Evolutionary conservation across 2,329 filamentous ascomycete genomes (phyloP), one percentile per base, ranked within the genome.

Genomic region (Cyanodermella asteris): DNA sequence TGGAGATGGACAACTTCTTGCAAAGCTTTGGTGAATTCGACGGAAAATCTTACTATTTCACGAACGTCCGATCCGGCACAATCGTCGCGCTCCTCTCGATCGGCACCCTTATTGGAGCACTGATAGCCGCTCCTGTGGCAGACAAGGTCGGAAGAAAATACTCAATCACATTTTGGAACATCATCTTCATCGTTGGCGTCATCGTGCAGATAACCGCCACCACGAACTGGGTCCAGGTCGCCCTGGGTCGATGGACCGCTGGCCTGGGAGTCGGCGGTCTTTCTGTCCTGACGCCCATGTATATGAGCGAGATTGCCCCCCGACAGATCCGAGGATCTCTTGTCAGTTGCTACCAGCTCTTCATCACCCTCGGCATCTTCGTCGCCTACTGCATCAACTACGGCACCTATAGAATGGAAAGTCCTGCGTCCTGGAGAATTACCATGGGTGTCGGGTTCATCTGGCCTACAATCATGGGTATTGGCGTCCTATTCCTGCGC

Each of bases 371-470:
- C 24, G 53, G 51, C 18, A 55, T 55, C 30, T 47, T 54, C 42
- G 37, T 53, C 23, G 40, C 38, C 28, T 53, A 47, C 32, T 53
- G 47, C 47, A 47, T 51, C 16, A 44, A 45, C 11, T 55, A 55
- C 28, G 51, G 51, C 13, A 44, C 38, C 13, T 30, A 28, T 13
- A 19, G 22, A 7, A 30, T 27, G 9, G 19, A 25, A 6, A 29
- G 34, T 19, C 28, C 39, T 9, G 40, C 36, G 3, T 53, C 51
- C 4, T 57, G 54, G 53, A 41, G 54, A 4, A 53, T 57, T 15
- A 47, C 52, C 1, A 61, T 67, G 49, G 64, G 61, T 2, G 43
- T 69, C 16, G 61, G 58, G 3, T 66, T 62, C 37, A 43, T 64
- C 30, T 67, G 58, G 52, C 56, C 61, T 2, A 38, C 52, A 4